Evolutionary conservation across 768 basidiomycete species (phyloP), one percentile per base, ranked within the genome.

Genomic region (Tylopilus sp.): DNA sequence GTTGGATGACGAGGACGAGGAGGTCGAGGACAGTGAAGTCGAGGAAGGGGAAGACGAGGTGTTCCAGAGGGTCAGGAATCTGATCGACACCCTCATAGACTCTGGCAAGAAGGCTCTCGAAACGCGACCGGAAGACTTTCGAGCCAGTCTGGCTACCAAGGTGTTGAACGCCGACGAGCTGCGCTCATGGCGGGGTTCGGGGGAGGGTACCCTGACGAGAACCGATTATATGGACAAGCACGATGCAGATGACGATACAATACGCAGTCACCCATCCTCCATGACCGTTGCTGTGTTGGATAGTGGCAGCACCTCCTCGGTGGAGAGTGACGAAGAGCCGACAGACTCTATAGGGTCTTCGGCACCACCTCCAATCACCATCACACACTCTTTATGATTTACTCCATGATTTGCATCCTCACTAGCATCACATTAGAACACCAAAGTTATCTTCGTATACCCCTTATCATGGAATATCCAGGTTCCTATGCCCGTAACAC

Each of bases 161-260:
- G 90, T 92, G 9, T 74, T 92, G 17, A 84, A 77, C 50, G 82
- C 84, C 40, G 85, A 87, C 56, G 89, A 92, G 63, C 77, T 88
- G 45, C 78, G 81, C 41, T 73, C 76, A 14, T 87, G 86, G 82
- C 76, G 74, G 54, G 74, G 69, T 57, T 71, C 70, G 12, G 68
- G 66, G 31, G 66, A 64, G 46, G 60, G 52, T 30, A 38, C 25
- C 40, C 56, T 50, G 46, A 47, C 29, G 17, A 44, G 54, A 41
- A 48, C 52, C 45, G 44, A 55, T 48, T 48, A 58, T 37, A 46
- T 45, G 37, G 48, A 63, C 31, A 54, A 59, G 24, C 66, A 60
- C 21, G 57, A 64, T 21, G 65, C 56, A 28, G 67, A 73, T 33
- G 71, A 68, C 40, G 67, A 66, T 50, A 65, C 69, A 37, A 67